Percentiles rank a stretch among this genome's conserved stretches.
These are phyloP conservation scores for Beauveria rudraprayagi DNA, from an alignment of 2,329 filamentous ascomycete species.

Conservation along the genomic window DNA sequence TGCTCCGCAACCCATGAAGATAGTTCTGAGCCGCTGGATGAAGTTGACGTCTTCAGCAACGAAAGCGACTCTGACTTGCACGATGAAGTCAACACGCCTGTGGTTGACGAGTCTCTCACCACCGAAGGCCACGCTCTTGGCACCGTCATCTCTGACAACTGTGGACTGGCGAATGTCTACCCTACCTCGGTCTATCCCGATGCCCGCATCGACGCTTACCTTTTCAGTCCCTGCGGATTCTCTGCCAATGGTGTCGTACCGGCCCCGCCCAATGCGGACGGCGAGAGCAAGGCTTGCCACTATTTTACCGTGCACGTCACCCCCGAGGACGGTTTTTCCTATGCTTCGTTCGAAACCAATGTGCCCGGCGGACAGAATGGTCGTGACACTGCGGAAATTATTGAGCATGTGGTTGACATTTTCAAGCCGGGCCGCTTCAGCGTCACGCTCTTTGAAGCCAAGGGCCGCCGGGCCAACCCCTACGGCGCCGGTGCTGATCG, in stretches of 20 bases:
- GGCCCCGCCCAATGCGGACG: constrained; percentile 52
- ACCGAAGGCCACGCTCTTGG: constrained; percentile 93
- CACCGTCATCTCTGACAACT: constrained; percentile 82
- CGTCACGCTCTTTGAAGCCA: constrained; percentile 92
- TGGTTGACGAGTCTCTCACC: constrained; percentile 63
- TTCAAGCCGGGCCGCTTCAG: constrained; percentile 98
- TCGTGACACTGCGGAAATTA: constrained; percentile 79
- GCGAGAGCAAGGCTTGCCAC: constrained; percentile 51
- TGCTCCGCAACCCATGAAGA: constrained; percentile 45
- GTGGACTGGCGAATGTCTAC: constrained; percentile 84
- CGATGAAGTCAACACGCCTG: constrained; percentile 44
- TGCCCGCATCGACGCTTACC: constrained; percentile 87
- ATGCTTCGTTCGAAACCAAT: constrained; percentile 97
- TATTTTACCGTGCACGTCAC: constrained; percentile 99
- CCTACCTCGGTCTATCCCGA: constrained; percentile 82
- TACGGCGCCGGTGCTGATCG: constrained; percentile 35
- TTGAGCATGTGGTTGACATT: constrained; percentile 89
- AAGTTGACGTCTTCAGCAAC: constrained; percentile 78
- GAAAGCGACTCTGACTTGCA: constrained; percentile 45
- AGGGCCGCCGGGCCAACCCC: constrained; percentile 42
- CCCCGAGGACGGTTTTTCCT: constrained; percentile 92
- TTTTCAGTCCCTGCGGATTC: constrained; percentile 95
- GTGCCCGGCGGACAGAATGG: constrained; percentile 84
- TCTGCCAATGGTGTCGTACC: constrained; percentile 95
- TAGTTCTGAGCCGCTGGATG: constrained; percentile 46